A percentile compares a stretch with the other conserved stretches of the same genome.
Evolutionary conservation across 2,329 filamentous ascomycete species (phyloP).

Genomic region (Herpotrichia juniperi): DNA sequence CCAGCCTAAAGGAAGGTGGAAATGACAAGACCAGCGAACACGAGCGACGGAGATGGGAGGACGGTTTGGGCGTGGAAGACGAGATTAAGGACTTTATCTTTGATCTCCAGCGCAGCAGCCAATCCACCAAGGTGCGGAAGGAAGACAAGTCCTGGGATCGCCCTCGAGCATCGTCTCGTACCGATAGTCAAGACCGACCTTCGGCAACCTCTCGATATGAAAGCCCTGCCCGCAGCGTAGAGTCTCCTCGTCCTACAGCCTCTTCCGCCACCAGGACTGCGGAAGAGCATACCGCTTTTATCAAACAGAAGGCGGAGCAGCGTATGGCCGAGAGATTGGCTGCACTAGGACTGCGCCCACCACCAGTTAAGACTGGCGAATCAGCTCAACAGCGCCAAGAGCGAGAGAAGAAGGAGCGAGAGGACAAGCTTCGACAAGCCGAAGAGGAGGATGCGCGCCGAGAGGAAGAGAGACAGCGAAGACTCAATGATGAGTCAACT

Average conservation of each 20-base stretch:
- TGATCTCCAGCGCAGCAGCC: constrained; percentile 86
- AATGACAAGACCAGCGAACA: constrained; percentile 82
- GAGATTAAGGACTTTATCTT: constrained; percentile 98
- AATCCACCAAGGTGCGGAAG: constrained; percentile 72
- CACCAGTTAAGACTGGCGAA: constrained; percentile 79
- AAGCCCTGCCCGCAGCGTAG: constrained; percentile 53
- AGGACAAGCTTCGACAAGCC: constrained; percentile 84
- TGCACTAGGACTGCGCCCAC: constrained; percentile 86
- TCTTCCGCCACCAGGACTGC: constrained; percentile 72
- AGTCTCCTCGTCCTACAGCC: constrained; percentile 61
- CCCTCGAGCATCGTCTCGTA: constrained; percentile 48
- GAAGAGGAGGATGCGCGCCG: constrained; percentile 93
- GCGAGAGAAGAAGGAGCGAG: constrained; percentile 84
- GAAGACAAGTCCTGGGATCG: constrained; percentile 55
- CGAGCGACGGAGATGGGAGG: constrained; percentile 92
- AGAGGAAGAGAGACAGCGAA: constrained; percentile 83
- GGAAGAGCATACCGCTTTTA: constrained; percentile 92
- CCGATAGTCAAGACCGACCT: constrained; percentile 39
- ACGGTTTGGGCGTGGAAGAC: constrained; percentile 93
- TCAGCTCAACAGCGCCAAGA: constrained; percentile 83
- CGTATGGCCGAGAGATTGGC: constrained; percentile 96
- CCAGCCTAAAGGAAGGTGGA: constrained; percentile 81
- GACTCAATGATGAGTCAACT: constrained; percentile 77
- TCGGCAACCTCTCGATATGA: constrained; percentile 52
- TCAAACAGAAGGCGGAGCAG: constrained; percentile 95